Evolutionary conservation across 352 stramenopile species (phyloP), one percentile per base, ranked within the genome.

Genomic region (Blastocystis sp.): DNA sequence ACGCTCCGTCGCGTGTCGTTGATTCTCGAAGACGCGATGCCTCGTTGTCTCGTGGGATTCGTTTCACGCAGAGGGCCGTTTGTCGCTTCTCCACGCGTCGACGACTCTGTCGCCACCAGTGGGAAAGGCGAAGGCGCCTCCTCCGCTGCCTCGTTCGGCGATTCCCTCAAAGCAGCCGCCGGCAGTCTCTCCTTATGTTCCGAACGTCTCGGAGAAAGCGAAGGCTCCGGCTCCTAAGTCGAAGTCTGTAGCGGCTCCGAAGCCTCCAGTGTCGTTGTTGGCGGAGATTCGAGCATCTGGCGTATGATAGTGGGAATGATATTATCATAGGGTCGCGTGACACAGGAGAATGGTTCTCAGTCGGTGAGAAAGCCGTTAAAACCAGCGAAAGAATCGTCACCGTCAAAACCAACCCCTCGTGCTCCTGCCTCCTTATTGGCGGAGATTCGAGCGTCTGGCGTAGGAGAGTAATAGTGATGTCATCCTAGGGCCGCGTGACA

Each of bases 391-490:
- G 11, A 6, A 29, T 61, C 14, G 6, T 27, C 18, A n/a, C 27
- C 27, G n/a, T 0, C 40, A n/a, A n/a, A n/a, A n/a, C n/a, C n/a
- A n/a, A n/a, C n/a, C n/a, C n/a, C n/a, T n/a, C n/a, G n/a, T n/a
- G 18, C 51, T 14, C 51, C 51, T 59, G 51, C 51, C 11, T 59
- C 51, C 4, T 59, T 59, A 11, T 59, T 75, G 21, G 36, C 40
- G 7, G 63, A 75, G 36, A 75, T 75, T 75, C 40, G 67, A 61
- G 67, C 67, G 0, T 56, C 34, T 40, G 64, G 64, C 53, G 64
- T 76, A 32, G 34, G 38, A 27, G 4, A 49, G 64, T 14, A 0
- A 18, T 11, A 32, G 21, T 24, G 21, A 24, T 24, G 6, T 76
- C 36, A 76, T 2, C 0, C n/a, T 76, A 76, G 64, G 64, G 64